Percentiles rank a stretch among this genome's conserved stretches.
These are phyloP conservation scores for Ganoderma boninense DNA, from an alignment of 1,284 basidiomycete species.

Conservation along the genomic window DNA sequence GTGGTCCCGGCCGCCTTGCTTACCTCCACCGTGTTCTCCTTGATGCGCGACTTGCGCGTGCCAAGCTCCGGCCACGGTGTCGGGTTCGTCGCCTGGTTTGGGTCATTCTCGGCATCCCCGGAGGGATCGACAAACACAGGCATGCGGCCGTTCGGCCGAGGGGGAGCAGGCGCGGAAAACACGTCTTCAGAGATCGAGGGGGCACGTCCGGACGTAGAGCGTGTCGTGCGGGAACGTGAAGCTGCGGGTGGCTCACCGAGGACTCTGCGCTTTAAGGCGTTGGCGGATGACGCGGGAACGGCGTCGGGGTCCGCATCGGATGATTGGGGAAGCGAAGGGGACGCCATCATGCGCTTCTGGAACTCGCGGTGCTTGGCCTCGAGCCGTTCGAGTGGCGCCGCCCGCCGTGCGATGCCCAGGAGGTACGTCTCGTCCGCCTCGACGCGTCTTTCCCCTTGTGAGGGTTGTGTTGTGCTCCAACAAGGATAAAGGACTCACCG, in stretches of 20 bases:
- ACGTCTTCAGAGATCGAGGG: slow-evolving; percentile 30
- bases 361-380: slow-evolving; percentile 89
- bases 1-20: slow-evolving; percentile 72
- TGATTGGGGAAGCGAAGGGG: slow-evolving; percentile 35
- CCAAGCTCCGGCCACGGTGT: slow-evolving; percentile 75
- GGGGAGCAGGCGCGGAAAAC: slow-evolving; percentile 35
- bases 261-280: slow-evolving; percentile 41
- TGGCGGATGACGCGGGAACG: slow-evolving; percentile 38
- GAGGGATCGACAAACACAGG: slow-evolving; percentile 77
- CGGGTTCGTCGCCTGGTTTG: slow-evolving; percentile 36
- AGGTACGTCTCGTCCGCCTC: slow-evolving; percentile 90
- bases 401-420: slow-evolving; percentile 88
- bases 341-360: slow-evolving; percentile 82
- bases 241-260: slow-evolving; percentile 46
- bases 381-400: slow-evolving; percentile 84
- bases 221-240: slow-evolving; percentile 33
- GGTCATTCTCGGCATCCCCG: slow-evolving; percentile 50
- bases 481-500: slow-evolving; percentile 56
- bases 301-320: slow-evolving; percentile 32
- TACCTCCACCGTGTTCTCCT: slow-evolving; percentile 76
- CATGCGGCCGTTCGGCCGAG: slow-evolving; percentile 64
- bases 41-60: slow-evolving; percentile 75
- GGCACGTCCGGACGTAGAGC: slow-evolving; percentile 29
- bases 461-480: slow-evolving; percentile 4
- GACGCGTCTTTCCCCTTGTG: slow-evolving; percentile 61